A percentile compares a stretch with the other conserved stretches of the same genome.
These are phyloP conservation scores for Trichothecium roseum DNA, from an alignment of 2,329 filamentous ascomycete genomes.

Conservation along the genomic window DNA sequence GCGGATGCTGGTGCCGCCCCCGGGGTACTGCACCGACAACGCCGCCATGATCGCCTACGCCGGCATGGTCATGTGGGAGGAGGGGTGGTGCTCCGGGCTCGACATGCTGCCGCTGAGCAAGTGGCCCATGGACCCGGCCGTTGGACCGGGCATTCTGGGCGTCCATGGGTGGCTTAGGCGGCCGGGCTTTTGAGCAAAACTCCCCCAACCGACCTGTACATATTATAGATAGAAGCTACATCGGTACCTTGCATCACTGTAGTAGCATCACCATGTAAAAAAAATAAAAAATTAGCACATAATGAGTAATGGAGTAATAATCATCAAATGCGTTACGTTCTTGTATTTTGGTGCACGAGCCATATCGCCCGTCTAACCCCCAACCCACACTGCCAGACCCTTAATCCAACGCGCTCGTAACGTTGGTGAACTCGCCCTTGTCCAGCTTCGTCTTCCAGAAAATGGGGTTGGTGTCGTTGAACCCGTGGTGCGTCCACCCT, in stretches of 20 bases:
- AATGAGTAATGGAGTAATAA: background rate
- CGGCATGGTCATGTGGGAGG: slow-evolving; percentile 82
- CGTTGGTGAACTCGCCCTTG: slow-evolving; percentile 97
- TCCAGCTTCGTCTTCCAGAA: slow-evolving; percentile 99
- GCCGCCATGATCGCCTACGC: slow-evolving; percentile 97
- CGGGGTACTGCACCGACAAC: slow-evolving; percentile 80
- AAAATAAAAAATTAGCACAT: background rate
- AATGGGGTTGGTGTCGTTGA: slow-evolving; percentile 95
- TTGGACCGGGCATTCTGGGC: slow-evolving; percentile 52
- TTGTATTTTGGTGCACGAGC: slow-evolving; percentile 10
- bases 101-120: slow-evolving; percentile 50
- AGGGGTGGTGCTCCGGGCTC: slow-evolving; percentile 58
- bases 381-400: slow-evolving; percentile 4
- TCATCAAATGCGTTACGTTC: background rate
- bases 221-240: slow-evolving; percentile 2
- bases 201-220: background rate
- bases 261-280: no score
- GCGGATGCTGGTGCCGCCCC: slow-evolving; percentile 62
- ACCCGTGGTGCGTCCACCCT: slow-evolving; percentile 98
- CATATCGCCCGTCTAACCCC: background rate
- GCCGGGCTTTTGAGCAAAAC: slow-evolving; percentile 1
- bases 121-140: slow-evolving; percentile 64
- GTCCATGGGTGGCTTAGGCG: slow-evolving; percentile 34
- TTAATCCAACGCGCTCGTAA: slow-evolving; percentile 66
- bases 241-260: background rate